A percentile compares a stretch with the other conserved stretches of the same genome.
These are phyloP conservation scores for Clarireedia monteithiana DNA, from an alignment of 2,329 filamentous ascomycete genomes.

Conservation along the genomic window DNA sequence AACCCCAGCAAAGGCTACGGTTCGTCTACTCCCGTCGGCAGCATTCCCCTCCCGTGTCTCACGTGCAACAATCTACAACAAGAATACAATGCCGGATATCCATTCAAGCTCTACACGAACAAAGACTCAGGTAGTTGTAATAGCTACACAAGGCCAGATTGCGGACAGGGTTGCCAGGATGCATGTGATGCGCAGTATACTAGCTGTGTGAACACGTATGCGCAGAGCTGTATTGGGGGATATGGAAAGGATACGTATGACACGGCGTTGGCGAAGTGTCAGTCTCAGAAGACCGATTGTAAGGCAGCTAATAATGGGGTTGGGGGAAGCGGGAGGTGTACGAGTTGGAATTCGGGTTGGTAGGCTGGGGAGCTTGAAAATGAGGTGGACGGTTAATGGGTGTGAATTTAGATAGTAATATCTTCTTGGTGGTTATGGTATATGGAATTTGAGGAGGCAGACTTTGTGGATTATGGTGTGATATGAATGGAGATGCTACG, in stretches of 20 bases:
- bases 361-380: neutral
- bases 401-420: no score
- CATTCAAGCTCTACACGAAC: conserved; percentile 46
- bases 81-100: conserved; percentile 34
- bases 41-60: conserved; percentile 43
- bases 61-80: conserved; percentile 44
- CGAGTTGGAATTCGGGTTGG: conserved; percentile 27
- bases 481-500: no score
- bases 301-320: conserved; percentile 35
- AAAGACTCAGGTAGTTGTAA: conserved; percentile 36
- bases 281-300: conserved; percentile 43
- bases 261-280: conserved; percentile 36
- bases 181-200: conserved; percentile 47
- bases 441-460: no score
- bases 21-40: conserved; percentile 50
- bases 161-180: conserved; percentile 39
- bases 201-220: conserved; percentile 41
- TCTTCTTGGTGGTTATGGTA: no score
- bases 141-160: conserved; percentile 34
- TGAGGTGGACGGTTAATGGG: neutral
- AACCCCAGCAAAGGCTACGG: conserved; percentile 58
- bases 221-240: conserved; percentile 36
- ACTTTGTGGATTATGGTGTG: no score
- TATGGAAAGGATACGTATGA: conserved; percentile 15
- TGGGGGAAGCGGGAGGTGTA: conserved; percentile 34